Evolutionary conservation across 2,329 filamentous ascomycete genomes (phyloP), one percentile per base, ranked within the genome.

Genomic region (Keithomyces neogunnii): DNA sequence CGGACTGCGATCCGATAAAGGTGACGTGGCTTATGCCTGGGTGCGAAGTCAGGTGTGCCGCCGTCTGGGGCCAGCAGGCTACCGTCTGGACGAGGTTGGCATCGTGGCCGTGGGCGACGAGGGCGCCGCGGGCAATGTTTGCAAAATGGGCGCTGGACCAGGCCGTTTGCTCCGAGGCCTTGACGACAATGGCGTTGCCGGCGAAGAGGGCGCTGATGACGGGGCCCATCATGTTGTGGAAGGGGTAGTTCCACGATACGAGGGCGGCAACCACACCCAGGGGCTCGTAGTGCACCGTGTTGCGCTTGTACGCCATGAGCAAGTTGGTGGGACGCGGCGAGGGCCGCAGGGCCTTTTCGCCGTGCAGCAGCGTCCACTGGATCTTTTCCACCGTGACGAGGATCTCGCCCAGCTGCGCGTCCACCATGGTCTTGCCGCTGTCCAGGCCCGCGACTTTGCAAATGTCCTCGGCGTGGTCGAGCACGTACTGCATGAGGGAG

Each of bases 201-300:
- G 91, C 79, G 66, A 97, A 97, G 48, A 97, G 78, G 13, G 88
- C 84, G 58, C 88, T 91, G 64, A 97, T 95, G 58, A 96, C 80
- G 11, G 92, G 93, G 0, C 88, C 89, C 45, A 97, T 81, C 56
- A 97, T 76, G 69, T 99, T 99, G 73, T 99, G 93, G 69, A 97
- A 95, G 44, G 89, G 84, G 66, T 90, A 97, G 73, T 99, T 99
- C 93, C 93, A 99, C 64, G 88, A 93, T 43, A 99, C 89, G 49
- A 92, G 85, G 19, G 93, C 92, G 9, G 89, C 86, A 5, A 99
- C 88, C 36, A 99, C 89, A 13, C 93, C 93, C 26, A 97, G 74
- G 11, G 93, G 92, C 69, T 99, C 91, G 68, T 95, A 99, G 47
- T 80, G 74, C 31, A 99, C 90, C 55, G 84, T 85, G 64, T 96